A percentile compares a stretch with the other conserved stretches of the same genome.
phyloP scores from a whole-genome alignment of 331 rosid species.

The Malus hybrid region DNA sequence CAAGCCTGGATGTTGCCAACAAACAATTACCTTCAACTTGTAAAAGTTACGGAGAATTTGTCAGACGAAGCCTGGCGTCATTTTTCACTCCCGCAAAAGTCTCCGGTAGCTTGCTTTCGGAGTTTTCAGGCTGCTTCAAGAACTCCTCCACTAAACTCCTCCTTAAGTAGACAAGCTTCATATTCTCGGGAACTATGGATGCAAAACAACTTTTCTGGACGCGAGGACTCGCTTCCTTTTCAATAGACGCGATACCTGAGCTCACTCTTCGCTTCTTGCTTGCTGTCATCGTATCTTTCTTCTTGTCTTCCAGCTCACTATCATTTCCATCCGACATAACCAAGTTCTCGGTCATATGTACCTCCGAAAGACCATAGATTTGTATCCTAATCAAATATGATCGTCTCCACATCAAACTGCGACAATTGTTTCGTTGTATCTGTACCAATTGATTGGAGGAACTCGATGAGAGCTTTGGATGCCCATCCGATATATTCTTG shows the following conservation, averaged over 20 bases:
- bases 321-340: constrained; percentile 14
- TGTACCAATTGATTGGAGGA: constrained; percentile 52
- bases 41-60: constrained; percentile 33
- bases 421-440: constrained; percentile 28
- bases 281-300: constrained; percentile 5
- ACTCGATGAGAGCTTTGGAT: constrained; percentile 48
- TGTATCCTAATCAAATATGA: constrained; percentile 23
- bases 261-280: constrained; percentile 12
- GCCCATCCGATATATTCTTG: constrained; percentile 41
- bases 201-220: constrained; percentile 29
- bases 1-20: too few species aligned
- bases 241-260: constrained; percentile 12
- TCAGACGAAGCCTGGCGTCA: constrained; percentile 25
- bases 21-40: constrained; percentile 45
- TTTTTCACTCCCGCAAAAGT: constrained; percentile 40
- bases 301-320: constrained; percentile 13
- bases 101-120: constrained; percentile 41
- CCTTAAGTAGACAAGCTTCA: constrained; percentile 37
- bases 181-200: constrained; percentile 21
- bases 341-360: constrained; percentile 30
- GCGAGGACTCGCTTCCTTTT: constrained; percentile 16
- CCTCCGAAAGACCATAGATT: constrained; percentile 23
- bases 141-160: constrained; percentile 39
- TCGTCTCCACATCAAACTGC: constrained; percentile 17
- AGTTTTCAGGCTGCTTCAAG: constrained; percentile 31